These are phyloP conservation scores for Aspergillus thermomutatus DNA, from an alignment of 2,329 filamentous ascomycete genomes.

Conservation along the genomic window DNA sequence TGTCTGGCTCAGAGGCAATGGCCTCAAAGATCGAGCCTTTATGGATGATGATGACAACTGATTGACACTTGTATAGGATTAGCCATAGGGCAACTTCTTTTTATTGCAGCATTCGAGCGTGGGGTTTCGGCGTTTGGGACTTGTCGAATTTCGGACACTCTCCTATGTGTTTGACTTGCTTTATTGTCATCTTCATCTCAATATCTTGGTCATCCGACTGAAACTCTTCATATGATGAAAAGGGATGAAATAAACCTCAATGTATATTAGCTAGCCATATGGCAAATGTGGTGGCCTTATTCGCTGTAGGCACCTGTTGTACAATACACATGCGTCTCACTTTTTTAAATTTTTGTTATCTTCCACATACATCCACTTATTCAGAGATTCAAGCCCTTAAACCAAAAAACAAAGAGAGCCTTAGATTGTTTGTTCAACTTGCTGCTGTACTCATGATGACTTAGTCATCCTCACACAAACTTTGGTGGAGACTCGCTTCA, in stretches of 20 bases:
- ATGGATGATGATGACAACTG: slow-evolving; percentile 29
- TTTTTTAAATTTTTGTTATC: neutral
- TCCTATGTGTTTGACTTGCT: slow-evolving; percentile 14
- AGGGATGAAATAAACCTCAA: slow-evolving; percentile 9
- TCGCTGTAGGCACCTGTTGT: slow-evolving; percentile 10
- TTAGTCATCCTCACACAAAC: neutral
- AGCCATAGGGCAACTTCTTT: neutral
- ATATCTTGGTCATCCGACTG: slow-evolving; percentile 18
- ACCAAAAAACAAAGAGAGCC: neutral
- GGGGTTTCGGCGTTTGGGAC: slow-evolving; percentile 23
- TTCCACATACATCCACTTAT: neutral
- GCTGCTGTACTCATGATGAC: neutral
- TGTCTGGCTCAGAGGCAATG: slow-evolving; percentile 37
- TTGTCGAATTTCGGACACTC: slow-evolving; percentile 18
- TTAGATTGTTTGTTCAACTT: neutral
- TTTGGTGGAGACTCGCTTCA: neutral
- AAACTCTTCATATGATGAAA: slow-evolving; percentile 10
- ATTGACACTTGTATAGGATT: neutral
- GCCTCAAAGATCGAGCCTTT: slow-evolving; percentile 20
- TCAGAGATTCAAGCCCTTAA: neutral
- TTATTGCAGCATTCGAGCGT: slow-evolving; percentile 20
- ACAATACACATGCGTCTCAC: slow-evolving; percentile 13
- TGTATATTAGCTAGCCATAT: slow-evolving; percentile 17
- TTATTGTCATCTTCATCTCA: slow-evolving; percentile 2
- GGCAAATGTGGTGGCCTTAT: slow-evolving; percentile 1